Base-by-base conservation (phyloP, 768 basidiomycete species). In the Tulasnella sp. region DNA sequence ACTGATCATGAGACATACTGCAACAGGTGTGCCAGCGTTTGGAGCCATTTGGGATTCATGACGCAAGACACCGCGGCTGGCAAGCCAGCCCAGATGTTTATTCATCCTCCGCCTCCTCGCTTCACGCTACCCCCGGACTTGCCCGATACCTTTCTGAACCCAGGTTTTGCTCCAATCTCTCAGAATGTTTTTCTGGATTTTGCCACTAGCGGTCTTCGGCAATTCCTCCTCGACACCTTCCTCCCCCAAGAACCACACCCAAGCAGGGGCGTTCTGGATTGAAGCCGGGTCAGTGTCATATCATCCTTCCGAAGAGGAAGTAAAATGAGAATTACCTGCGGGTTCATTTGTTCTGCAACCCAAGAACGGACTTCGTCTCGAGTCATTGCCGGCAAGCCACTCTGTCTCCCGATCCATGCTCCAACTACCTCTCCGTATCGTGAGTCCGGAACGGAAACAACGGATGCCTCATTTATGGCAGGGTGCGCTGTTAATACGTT, bases 171-270 rank as follows among this genome's bases (percentile, higher is more conserved):
- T 82, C 94, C 93, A 94, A 31, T 87, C 85, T 40, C 94, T 87
- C 71, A 96, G 83, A 3, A 94, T 83, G 83, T 94, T 93, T 85
- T 95, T 96, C 91, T 90, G 90, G 62, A 96, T 91, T 84, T 96
- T 96, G 56, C 94, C 94, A 81, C 94, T 95, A 19, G 92, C 94
- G 14, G 94, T 96, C 87, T 93, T 94, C 0, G 94, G 94, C 10
- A 95, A 83, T 81, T 93, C 91, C 12, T 83, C 84, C 10, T 87
- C 85, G 2, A 84, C 85, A 0, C 88, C 89, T 71, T 92, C 92
- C 82, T 94, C 92, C 19, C 91, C 92, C 0, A 93, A 81, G 81
- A 94, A 94, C 92, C 94, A 96, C 3, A 95, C 90, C 93, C 93
- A 95, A 12, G 88, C 86, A 0, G 94, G 94, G 0, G 91, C 89